These are phyloP conservation scores for Alternaria triticina DNA, from an alignment of 2,329 filamentous ascomycete species.

Conservation along the genomic window DNA sequence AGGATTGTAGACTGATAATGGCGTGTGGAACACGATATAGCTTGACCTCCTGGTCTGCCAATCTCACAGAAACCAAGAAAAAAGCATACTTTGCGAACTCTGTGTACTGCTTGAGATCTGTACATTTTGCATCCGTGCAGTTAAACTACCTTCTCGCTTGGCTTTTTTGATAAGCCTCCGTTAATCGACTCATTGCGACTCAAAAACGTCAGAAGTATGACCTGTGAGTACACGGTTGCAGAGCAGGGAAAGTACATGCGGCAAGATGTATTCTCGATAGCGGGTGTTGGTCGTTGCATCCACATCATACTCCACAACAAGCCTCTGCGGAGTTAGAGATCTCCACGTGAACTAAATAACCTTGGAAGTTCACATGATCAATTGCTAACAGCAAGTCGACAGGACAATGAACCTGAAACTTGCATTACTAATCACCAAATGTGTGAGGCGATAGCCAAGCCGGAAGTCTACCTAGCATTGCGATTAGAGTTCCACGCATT, in stretches of 20 bases:
- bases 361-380: not conserved
- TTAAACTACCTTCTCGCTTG: not conserved
- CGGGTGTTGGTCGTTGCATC: not conserved
- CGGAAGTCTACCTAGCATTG: not conserved
- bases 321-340: not conserved
- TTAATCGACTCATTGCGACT: not conserved
- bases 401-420: not conserved
- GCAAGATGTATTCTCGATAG: not conserved
- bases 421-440: not conserved
- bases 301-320: not conserved
- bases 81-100: not conserved
- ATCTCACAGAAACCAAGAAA: not conserved
- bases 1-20: not conserved
- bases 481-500: not conserved
- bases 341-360: not conserved
- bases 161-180: not conserved
- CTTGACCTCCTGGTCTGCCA: not conserved
- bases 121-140: not conserved
- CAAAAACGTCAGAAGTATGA: not conserved
- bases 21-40: not conserved
- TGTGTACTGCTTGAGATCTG: not conserved
- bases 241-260: not conserved
- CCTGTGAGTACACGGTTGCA: not conserved
- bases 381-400: not conserved
- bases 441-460: not conserved